A percentile compares a stretch with the other conserved stretches of the same genome.
These are phyloP conservation scores for Aegilops longissima DNA, from an alignment of 176 grass and related monocot genomes.

Conservation along the genomic window DNA sequence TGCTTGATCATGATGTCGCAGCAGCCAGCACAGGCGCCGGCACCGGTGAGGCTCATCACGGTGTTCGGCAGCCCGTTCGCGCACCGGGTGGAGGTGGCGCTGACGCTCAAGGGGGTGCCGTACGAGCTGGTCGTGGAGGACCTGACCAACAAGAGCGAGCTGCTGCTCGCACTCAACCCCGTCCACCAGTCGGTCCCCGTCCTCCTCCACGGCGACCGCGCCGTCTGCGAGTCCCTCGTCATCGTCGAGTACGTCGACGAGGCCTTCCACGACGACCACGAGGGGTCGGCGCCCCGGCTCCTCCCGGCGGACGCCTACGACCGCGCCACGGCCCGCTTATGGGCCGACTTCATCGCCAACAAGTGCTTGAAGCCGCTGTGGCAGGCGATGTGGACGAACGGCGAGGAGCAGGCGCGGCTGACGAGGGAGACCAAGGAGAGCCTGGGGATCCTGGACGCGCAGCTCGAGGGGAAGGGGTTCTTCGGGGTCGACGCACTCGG, in stretches of 20 bases:
- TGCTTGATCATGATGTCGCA: too few species aligned
- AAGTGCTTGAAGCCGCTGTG: background rate
- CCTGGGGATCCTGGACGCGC: background rate
- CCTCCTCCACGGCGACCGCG: constrained; percentile 36
- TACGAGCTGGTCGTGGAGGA: constrained; percentile 46
- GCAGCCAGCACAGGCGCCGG: too few species aligned
- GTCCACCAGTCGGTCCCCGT: constrained; percentile 30
- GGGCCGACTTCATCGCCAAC: background rate
- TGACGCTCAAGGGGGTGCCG: background rate
- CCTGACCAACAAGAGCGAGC: constrained; percentile 42
- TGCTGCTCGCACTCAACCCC: constrained; percentile 13
- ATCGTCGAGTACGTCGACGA: constrained; percentile 60
- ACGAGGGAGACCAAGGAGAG: background rate
- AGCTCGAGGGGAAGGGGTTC: background rate
- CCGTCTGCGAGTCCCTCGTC: constrained; percentile 42
- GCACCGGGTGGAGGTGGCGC: too few species aligned
- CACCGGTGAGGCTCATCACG: background rate
- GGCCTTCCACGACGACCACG: background rate
- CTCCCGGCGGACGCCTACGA: background rate
- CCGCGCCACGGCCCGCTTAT: background rate
- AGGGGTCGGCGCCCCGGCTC: background rate
- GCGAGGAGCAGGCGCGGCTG: background rate
- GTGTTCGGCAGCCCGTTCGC: too few species aligned
- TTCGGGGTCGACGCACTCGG: background rate
- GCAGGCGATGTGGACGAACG: background rate